Evolutionary conservation across 352 stramenopile species (phyloP).

Genomic region (Aphanomyces euteiches): DNA sequence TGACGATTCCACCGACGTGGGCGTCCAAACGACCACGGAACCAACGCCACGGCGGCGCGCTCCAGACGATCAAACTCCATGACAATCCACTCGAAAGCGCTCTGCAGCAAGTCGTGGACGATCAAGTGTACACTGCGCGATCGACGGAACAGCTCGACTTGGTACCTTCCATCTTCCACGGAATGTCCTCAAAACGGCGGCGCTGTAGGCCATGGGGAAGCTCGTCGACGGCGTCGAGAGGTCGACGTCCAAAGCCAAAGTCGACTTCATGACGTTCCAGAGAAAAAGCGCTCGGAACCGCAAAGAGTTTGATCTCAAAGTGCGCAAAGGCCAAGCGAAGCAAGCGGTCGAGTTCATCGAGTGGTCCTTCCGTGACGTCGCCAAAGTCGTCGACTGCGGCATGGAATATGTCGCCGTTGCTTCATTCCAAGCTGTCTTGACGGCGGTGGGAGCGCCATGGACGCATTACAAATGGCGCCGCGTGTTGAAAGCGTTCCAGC

Average conservation of each 20-base stretch:
- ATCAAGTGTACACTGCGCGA: not conserved
- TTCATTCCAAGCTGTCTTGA: slow-evolving; percentile 45
- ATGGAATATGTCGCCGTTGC: slow-evolving; percentile 18
- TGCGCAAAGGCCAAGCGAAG: slow-evolving; percentile 23
- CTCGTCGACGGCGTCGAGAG: slow-evolving; percentile 23
- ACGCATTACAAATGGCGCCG: not conserved
- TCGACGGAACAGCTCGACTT: too few relatives aligned
- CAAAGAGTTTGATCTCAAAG: slow-evolving; percentile 9
- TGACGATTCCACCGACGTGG: slow-evolving; percentile 28
- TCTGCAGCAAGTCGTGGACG: slow-evolving; percentile 3
- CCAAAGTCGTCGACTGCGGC: slow-evolving; percentile 3
- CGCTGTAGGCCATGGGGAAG: slow-evolving; percentile 40
- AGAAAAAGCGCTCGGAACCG: not conserved
- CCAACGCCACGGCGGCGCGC: not conserved
- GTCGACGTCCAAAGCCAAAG: slow-evolving; percentile 11
- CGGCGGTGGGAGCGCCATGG: slow-evolving; percentile 39
- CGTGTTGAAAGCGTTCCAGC: slow-evolving; percentile 41
- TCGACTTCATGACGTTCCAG: slow-evolving; percentile 11
- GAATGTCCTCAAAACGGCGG: too few relatives aligned
- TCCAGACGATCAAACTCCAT: slow-evolving; percentile 31
- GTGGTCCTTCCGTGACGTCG: slow-evolving; percentile 39
- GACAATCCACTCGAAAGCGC: slow-evolving; percentile 3
- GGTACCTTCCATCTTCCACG: too few relatives aligned
- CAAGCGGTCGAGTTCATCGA: slow-evolving; percentile 20
- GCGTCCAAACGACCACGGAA: slow-evolving; percentile 27